phyloP scores from a whole-genome alignment of 2,329 filamentous ascomycete species.

The Monosporascus sp. region DNA sequence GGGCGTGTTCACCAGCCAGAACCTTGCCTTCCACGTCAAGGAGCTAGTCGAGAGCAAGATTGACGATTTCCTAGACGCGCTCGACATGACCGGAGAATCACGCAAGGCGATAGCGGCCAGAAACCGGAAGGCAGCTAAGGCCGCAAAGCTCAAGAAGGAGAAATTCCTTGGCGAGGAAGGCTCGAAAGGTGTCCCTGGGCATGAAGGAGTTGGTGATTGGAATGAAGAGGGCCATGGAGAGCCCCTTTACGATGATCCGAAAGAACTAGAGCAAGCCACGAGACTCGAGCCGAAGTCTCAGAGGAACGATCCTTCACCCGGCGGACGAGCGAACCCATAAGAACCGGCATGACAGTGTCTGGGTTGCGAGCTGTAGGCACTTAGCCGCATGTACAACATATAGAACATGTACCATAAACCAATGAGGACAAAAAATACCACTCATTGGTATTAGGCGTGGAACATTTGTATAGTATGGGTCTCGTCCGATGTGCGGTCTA shows the following conservation, averaged over 20 bases:
- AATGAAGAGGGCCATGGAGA: slow-evolving; percentile 30
- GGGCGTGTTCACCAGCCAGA: slow-evolving; percentile 70
- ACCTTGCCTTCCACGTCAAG: slow-evolving; percentile 75
- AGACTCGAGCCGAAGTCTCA: not conserved
- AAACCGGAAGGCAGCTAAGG: slow-evolving; percentile 17
- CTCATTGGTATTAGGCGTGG: too few species aligned
- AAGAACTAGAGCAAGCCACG: slow-evolving; percentile 14
- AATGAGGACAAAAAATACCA: too few species aligned
- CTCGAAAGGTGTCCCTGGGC: not conserved
- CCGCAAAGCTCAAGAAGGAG: slow-evolving; percentile 10
- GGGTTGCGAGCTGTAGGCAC: too few species aligned
- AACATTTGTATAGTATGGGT: too few species aligned
- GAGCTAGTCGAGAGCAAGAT: slow-evolving; percentile 71
- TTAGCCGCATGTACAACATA: too few species aligned
- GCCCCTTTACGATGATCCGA: slow-evolving; percentile 22
- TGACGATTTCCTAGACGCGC: slow-evolving; percentile 52
- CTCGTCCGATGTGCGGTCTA: too few species aligned
- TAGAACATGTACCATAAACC: too few species aligned
- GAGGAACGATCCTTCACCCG: too few species aligned
- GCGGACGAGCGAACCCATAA: too few species aligned
- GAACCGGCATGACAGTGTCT: too few species aligned
- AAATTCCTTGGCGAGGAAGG: slow-evolving; percentile 15
- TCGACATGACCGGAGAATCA: slow-evolving; percentile 41
- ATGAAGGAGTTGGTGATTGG: slow-evolving; percentile 26
- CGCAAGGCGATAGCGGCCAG: slow-evolving; percentile 24